Evolutionary conservation across 306 rosid genomes (phyloP).

Genomic region (Parietaria judaica): DNA sequence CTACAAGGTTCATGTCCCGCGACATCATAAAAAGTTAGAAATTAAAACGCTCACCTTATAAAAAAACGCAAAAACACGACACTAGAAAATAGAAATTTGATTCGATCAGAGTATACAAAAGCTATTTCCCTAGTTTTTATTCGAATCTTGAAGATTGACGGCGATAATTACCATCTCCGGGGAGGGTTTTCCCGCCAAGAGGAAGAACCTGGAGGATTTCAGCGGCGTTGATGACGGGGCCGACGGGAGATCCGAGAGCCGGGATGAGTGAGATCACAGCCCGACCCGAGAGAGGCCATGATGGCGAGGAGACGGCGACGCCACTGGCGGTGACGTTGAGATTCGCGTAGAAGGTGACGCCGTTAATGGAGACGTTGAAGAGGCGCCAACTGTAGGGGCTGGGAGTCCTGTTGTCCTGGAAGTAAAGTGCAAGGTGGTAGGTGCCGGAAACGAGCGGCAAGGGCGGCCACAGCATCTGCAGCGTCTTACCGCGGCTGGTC

Average conservation of each 20-base stretch:
- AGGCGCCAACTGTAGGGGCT: constrained; percentile 71
- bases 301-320: constrained; percentile 44
- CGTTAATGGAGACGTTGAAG: constrained; percentile 51
- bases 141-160: too few species aligned
- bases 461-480: constrained; percentile 62
- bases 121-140: too few species aligned
- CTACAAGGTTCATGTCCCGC: too few species aligned
- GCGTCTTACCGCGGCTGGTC: constrained; percentile 47
- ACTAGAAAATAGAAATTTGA: too few species aligned
- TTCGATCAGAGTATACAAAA: too few species aligned
- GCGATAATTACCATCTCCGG: constrained; percentile 50
- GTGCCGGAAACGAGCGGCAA: constrained; percentile 38
- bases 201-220: constrained; percentile 67
- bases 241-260: constrained; percentile 29
- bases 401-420: constrained; percentile 64
- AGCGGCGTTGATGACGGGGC: constrained; percentile 71
- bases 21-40: too few species aligned
- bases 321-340: constrained; percentile 64
- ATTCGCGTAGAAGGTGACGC: constrained; percentile 34
- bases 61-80: too few species aligned
- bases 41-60: too few species aligned
- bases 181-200: constrained; percentile 49
- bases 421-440: constrained; percentile 74
- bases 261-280: constrained; percentile 49
- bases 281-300: constrained; percentile 72